Evolutionary conservation across 768 basidiomycete species (phyloP).

Genomic region (Serendipita sp.): DNA sequence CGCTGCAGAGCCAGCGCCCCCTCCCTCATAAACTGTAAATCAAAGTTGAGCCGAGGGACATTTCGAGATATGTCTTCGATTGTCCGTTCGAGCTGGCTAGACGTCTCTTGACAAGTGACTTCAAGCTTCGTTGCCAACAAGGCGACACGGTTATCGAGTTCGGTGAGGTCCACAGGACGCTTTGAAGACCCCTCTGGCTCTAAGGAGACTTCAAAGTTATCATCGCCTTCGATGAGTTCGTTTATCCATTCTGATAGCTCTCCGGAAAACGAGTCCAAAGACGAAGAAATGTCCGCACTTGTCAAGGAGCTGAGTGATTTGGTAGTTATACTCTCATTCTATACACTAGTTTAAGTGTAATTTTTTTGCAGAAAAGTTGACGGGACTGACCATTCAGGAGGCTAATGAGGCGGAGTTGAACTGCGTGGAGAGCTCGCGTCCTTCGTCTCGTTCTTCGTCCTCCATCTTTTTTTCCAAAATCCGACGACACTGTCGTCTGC

Average conservation of each 20-base stretch:
- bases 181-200: background rate
- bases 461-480: too few relatives aligned
- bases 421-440: too few relatives aligned
- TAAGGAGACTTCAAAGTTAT: slow-evolving; percentile 19
- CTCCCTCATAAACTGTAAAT: slow-evolving; percentile 94
- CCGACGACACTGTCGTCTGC: too few relatives aligned
- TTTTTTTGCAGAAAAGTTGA: too few relatives aligned
- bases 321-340: too few relatives aligned
- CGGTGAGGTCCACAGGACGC: slow-evolving; percentile 29
- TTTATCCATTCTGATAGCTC: slow-evolving; percentile 62
- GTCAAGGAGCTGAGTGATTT: background rate
- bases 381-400: too few relatives aligned
- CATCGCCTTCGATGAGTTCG: slow-evolving; percentile 30
- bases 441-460: too few relatives aligned
- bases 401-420: too few relatives aligned
- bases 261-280: slow-evolving; percentile 14
- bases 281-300: background rate
- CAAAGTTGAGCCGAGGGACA: slow-evolving; percentile 83
- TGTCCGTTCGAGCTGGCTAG: slow-evolving; percentile 65
- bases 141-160: slow-evolving; percentile 59
- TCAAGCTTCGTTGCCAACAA: slow-evolving; percentile 67
- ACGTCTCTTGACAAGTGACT: slow-evolving; percentile 77
- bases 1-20: slow-evolving; percentile 63
- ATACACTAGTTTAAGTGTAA: too few relatives aligned
- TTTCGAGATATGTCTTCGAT: slow-evolving; percentile 88